Base-by-base conservation (phyloP, 1,284 basidiomycete species). In the Sanghuangporus weigelae region DNA sequence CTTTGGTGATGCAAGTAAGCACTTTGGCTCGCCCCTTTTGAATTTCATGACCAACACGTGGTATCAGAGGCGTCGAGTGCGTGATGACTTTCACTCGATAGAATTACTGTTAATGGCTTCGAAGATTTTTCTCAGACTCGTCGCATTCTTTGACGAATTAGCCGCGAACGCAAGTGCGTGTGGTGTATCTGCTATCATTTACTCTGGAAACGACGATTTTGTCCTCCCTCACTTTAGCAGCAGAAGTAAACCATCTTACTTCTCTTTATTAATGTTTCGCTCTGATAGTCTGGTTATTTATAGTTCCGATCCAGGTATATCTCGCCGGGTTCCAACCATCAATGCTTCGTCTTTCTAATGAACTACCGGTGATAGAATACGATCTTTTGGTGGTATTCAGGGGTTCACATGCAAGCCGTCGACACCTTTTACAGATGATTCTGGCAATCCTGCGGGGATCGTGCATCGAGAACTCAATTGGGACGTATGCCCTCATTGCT, bases 391-490 rank as follows among this genome's bases (percentile, higher is more conserved):
- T 40, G 87, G 85, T 12, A 84, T 85, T 49, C 86, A 84, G 71
- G 89, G 89, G 2, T 90, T 90, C 71, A 83, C 85, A 4, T 77
- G 81, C 54, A 79, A 81, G 63, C 88, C 88, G 0, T 80, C 84
- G 1, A 90, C 88, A 0, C 81, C 84, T 1, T 87, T 85, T 84
- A 77, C 73, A 61, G 83, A 84, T 60, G 85, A 87, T 62, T 70
- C 72, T 1, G 82, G 83, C 23, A 75, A 82, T 51, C 81, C 84
- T 65, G 86, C 83, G 0, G 88, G 89, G 0, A 84, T 89, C 31
- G 78, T 89, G 23, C 86, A 89, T 69, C 88, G 89, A 71, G 88
- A 90, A 71, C 80, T 87, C 49, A 81, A 81, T 55, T 85, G 85
- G 81, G 5, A 84, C 84, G 11, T 90, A 87, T 69, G 81, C 77